Base-by-base conservation (phyloP, 768 basidiomycete genomes). In the Xerocomellus amylosporus region DNA sequence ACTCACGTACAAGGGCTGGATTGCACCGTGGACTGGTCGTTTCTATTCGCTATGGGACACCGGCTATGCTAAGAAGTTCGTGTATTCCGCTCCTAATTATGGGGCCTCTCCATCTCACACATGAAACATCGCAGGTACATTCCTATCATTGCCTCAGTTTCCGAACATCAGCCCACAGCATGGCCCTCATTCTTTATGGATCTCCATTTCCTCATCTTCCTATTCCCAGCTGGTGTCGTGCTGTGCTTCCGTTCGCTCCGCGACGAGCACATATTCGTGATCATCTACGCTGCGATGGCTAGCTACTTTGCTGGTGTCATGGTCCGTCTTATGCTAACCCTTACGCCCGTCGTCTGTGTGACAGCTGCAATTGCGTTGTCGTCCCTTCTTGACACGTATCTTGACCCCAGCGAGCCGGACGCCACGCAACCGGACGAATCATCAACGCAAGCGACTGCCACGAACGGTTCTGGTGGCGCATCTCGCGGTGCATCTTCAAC, bases 141-240 rank as follows among this genome's bases (percentile, higher is more conserved):
- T 63, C 95, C 95, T 26, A 98, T 98, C 74, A 98, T 99, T 63
- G 97, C 97, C 10, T 98, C 95, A 17, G 97, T 99, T 36, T 97
- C 94, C 19, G 97, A 98, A 75, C 97, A 99, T 75, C 97, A 99
- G 70, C 97, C 97, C 17, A 98, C 97, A 6, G 97, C 97, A 36
- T 99, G 97, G 97, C 96, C 97, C 10, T 89, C 97, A 2, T 98
- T 98, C 82, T 98, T 96, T 79, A 98, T 98, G 88, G 97, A 99
- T 70, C 86, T 99, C 51, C 90, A 97, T 64, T 88, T 98, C 81
- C 86, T 99, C 68, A 89, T 98, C 59, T 98, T 94, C 83, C 75
- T 94, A 47, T 99, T 99, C 85, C 97, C 97, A 4, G 96, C 93
- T 17, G 97, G 97, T 60, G 93, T 98, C 36, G 77, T 90, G 65